Base-by-base conservation (phyloP, 371 early-diverging fungal species). In the Rhizopus arrhizus region DNA sequence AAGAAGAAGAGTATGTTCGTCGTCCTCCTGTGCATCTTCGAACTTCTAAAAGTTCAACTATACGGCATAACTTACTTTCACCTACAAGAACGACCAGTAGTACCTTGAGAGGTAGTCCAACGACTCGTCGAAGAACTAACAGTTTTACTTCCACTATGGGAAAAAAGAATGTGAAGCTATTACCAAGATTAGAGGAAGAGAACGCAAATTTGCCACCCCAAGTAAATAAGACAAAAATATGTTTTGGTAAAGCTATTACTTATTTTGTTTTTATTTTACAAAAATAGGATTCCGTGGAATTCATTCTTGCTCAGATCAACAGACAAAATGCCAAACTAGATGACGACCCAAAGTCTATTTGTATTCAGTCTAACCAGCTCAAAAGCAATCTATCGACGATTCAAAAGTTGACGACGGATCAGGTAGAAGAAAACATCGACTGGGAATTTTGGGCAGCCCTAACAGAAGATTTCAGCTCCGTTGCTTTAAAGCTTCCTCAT, bases 371-470 rank as follows among this genome's bases (percentile, higher is more conserved):
- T 29, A 82, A 84, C 46, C 71, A 73, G 32, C 78, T 82, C 56
- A 78, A 79, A 54, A 78, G 80, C 9, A 74, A 82, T 58, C 66
- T 84, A 48, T 79, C 70, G 29, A 84, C 82, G 0, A 68, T 82
- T 48, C 85, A 82, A 56, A 90, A 74, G 92, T 89, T 77, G 22
- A 48, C 51, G 11, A 35, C 36, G 29, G 34, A 35, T 51, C 13
- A 51, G 8, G 12, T 22, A 35, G 51, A 51, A 5, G 82, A 84
- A 32, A 82, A 70, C 31, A 77, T 77, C 48, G 91, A 92, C 66
- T 91, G 91, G 92, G 95, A 95, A 56, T 96, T 96, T 61, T 96
- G 97, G 97, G 89, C 93, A 29, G 85, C 84, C 45, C 78, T 94
- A 57, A 89, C 92, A 55, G 88, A 89, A 66, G 91, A 92, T 74